A percentile compares a stretch with the other conserved stretches of the same genome.
These are phyloP conservation scores for Diversispora eburnea DNA, from an alignment of 192 early-diverging fungal genomes.

Conservation along the genomic window DNA sequence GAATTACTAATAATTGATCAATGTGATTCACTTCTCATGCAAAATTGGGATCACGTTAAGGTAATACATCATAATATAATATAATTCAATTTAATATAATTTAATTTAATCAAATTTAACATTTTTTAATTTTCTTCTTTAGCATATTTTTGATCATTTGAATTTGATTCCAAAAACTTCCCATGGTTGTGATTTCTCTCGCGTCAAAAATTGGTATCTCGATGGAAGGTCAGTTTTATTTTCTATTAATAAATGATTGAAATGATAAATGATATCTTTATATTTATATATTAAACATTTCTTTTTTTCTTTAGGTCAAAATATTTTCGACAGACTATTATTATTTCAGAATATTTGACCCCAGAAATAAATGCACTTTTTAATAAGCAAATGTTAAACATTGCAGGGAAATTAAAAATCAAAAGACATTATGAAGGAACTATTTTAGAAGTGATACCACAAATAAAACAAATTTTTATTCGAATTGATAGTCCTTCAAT, in stretches of 20 bases:
- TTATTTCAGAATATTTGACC: conserved; percentile 75
- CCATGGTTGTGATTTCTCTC: conserved; percentile 95
- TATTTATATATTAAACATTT: neutral
- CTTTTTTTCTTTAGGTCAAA: conserved; percentile 48
- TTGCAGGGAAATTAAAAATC: conserved; percentile 72
- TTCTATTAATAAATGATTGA: neutral
- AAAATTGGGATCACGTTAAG: conserved; percentile 97
- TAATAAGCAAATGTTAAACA: conserved; percentile 60
- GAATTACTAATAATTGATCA: conserved; percentile 88
- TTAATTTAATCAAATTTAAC: neutral
- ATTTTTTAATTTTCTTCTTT: conserved; percentile 21
- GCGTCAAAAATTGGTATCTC: conserved; percentile 80
- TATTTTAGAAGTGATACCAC: conserved; percentile 73
- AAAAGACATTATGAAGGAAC: conserved; percentile 60
- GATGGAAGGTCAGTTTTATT: conserved; percentile 60
- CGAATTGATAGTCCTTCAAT: conserved; percentile 62
- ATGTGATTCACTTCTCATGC: conserved; percentile 86
- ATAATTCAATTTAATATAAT: neutral
- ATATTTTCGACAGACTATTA: conserved; percentile 85
- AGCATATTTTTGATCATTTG: conserved; percentile 78
- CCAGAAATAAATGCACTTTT: conserved; percentile 93
- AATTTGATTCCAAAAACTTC: conserved; percentile 86
- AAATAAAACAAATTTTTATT: conserved; percentile 76
- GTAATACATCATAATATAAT: conserved; percentile 33
- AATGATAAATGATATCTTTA: neutral